Evolutionary conservation across 78 protist species (phyloP), one percentile per base, ranked within the genome.

Genomic region (Guillardia theta): DNA sequence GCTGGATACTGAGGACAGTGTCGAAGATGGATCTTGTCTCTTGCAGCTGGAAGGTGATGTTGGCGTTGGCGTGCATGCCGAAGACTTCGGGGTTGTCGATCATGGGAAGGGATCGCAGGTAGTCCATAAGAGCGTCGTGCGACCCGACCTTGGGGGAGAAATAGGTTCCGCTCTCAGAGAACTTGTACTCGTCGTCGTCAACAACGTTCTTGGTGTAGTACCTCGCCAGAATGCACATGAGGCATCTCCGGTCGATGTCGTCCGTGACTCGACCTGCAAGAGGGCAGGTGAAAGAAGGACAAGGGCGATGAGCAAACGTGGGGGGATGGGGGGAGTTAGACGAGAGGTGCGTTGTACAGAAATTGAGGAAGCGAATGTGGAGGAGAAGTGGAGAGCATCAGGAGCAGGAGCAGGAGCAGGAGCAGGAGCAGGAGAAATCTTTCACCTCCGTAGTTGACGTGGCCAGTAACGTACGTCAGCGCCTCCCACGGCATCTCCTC

Each of bases 221-320:
- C 24, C 33, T 18, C 12, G 1, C 43, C 33, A 96, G 50, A 22
- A 95, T 47, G 64, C 53, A n/a, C 54, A 58, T 47, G 41, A 93
- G 22, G 48, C 90, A 39, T 45, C 94, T 92, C 39, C 78, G 39
- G 88, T 94, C 97, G 36, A 9, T 9, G 33, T 36, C 88, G 88
- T 96, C 97, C 0, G 97, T 96, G 45, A 96, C 95, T 33, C 96
- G 83, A 30, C n/a, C n/a, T n/a, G n/a, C n/a, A n/a, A n/a, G n/a
- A n/a, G 64, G 64, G 33, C 64, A 53, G 64, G 64, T 19, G 19
- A 12, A 53, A 53, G 64, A 53, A 21, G 12, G 19, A 53, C 64
- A 53, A 96, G 21, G 48, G n/a, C 50, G 46, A 5, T 19, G 45
- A 96, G 93, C n/a, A 92, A 88, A 27, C 4, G 45, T n/a, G 53